Evolutionary conservation across 306 rosid species (phyloP).

Genomic region (Begonia loranthoides): DNA sequence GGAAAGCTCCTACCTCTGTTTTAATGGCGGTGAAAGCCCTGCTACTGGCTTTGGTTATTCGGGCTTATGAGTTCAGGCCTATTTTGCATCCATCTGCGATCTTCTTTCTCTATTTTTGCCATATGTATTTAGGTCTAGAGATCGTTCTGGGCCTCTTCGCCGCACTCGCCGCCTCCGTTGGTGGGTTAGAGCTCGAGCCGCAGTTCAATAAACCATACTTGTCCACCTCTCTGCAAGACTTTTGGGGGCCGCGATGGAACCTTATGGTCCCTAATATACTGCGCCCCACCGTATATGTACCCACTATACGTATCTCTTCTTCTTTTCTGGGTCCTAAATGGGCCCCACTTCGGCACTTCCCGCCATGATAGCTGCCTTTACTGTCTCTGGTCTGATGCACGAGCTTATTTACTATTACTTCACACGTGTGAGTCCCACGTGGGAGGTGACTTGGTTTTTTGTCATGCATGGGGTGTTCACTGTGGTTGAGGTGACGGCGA

Average conservation of each 20-base stretch:
- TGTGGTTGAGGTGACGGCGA: constrained; percentile 36
- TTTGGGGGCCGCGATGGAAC: constrained; percentile 86
- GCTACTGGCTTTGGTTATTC: constrained; percentile 16
- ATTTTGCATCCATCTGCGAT: constrained; percentile 17
- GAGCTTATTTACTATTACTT: constrained; percentile 46
- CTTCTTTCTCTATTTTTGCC: constrained; percentile 23
- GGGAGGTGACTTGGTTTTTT: constrained; percentile 76
- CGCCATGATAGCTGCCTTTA: constrained; percentile 26
- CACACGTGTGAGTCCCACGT: constrained; percentile 49
- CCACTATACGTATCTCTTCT: not conserved
- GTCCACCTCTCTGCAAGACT: constrained; percentile 58
- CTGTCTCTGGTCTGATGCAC: constrained; percentile 51
- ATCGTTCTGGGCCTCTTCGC: constrained; percentile 23
- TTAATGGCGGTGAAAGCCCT: constrained; percentile 17
- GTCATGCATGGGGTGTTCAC: constrained; percentile 39
- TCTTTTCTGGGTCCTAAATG: constrained; percentile 6
- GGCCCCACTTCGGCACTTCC: constrained; percentile 8
- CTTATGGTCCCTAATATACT: constrained; percentile 47
- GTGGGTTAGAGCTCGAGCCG: constrained; percentile 15
- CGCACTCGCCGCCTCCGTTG: constrained; percentile 19
- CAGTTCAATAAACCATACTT: constrained; percentile 63
- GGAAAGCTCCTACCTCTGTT: not conserved
- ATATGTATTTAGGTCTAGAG: constrained; percentile 43
- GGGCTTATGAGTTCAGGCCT: constrained; percentile 16
- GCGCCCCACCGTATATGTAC: constrained; percentile 32